Conservation (phyloP, 768 basidiomycete genomes). For the Amanita pallidorosea region DNA sequence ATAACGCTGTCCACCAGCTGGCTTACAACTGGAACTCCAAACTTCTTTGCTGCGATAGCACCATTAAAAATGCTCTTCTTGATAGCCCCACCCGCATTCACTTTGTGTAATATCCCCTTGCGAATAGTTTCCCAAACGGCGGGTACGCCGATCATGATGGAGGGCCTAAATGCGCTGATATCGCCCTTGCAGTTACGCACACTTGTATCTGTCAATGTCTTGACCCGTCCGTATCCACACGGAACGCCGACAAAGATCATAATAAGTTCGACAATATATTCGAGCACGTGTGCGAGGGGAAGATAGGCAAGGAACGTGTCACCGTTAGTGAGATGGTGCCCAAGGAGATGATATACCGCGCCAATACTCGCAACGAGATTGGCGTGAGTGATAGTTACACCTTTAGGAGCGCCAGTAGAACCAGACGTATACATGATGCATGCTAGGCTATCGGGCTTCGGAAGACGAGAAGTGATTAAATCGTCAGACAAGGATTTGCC, state of each 20-base stretch:
- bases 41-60: slow-evolving; percentile 68
- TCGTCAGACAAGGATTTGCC: slow-evolving; percentile 50
- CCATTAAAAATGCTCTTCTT: slow-evolving; percentile 74
- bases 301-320: slow-evolving; percentile 86
- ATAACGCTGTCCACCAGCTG: slow-evolving; percentile 67
- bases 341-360: slow-evolving; percentile 64
- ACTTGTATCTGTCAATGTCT: slow-evolving; percentile 93
- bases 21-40: slow-evolving; percentile 52
- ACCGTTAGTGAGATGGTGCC: slow-evolving; percentile 45
- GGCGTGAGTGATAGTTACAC: slow-evolving; percentile 78
- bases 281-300: slow-evolving; percentile 90
- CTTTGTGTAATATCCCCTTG: slow-evolving; percentile 83
- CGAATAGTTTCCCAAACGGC: slow-evolving; percentile 96
- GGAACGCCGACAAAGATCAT: slow-evolving; percentile 71
- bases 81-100: slow-evolving; percentile 53
- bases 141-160: slow-evolving; percentile 92
- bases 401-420: slow-evolving; percentile 90
- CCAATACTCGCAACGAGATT: slow-evolving; percentile 84
- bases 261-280: slow-evolving; percentile 84
- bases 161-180: slow-evolving; percentile 69
- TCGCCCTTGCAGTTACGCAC: slow-evolving; percentile 84
- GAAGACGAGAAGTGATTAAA: slow-evolving; percentile 33
- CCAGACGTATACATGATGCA: slow-evolving; percentile 74
- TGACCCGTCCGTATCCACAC: slow-evolving; percentile 84
- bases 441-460: slow-evolving; percentile 31